Base-by-base conservation (phyloP, 306 rosid genomes). In the Vicia faba region DNA sequence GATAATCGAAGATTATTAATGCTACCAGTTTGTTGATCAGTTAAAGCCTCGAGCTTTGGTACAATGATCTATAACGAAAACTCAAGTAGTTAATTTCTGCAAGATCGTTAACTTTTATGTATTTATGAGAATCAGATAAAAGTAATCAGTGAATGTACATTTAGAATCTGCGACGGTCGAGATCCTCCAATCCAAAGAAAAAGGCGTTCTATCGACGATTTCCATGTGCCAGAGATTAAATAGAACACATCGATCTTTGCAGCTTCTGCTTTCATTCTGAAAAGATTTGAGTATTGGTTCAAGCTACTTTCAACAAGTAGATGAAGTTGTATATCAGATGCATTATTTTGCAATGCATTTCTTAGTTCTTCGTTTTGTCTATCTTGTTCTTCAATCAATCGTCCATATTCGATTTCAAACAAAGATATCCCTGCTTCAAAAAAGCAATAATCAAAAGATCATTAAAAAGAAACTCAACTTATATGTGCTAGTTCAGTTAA, bases 151-250 rank as follows among this genome's bases (percentile, higher is more conserved):
- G 26, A 26, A 61, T 41, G 28, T 88, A 93, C 98, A 3, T 77
- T 79, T 64, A 93, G 87, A 83, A 93, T 88, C 77, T 93, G 89
- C 0, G 98, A 93, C 0, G 98, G 98, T 56, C 96, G 96, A 16
- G 87, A 86, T 53, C 98, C 98, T 40, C 98, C 98, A 2, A 93
- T 89, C 98, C 98, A 93, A 35, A 81, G 91, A 77, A 87, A 89
- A 51, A 87, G 79, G 11, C 98, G 93, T 39, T 93, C 98, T 4
- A 82, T 89, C 0, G 93, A 68, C 11, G 96, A 66, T 68, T 87
- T 83, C 98, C 98, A 93, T 8, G 76, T 74, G 5, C 98, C 98
- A 4, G 97, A 88, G 74, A 89, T 66, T 13, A 89, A 61, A 75
- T 84, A 89, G 23, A 93, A 88, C 26, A 88, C 84, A 80, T 93